Evolutionary conservation across 331 rosid genomes (phyloP).

Genomic region (Pyrus hybrid): DNA sequence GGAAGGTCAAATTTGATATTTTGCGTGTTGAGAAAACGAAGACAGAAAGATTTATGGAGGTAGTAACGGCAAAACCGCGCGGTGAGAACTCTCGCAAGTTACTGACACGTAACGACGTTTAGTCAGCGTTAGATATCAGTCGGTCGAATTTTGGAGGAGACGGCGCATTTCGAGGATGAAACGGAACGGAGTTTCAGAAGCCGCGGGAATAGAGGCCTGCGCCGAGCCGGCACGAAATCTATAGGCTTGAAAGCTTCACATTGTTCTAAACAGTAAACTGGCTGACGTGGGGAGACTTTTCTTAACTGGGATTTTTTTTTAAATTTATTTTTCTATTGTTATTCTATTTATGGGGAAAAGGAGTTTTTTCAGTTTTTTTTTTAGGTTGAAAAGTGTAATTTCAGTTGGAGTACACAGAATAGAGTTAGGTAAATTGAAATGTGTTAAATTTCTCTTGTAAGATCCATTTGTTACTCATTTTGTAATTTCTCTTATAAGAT

Average conservation of each 20-base stretch:
- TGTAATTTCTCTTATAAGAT: too few species aligned
- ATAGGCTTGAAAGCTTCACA: background rate
- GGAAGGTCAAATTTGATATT: background rate
- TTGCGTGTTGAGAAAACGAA: background rate
- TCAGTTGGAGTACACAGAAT: too few species aligned
- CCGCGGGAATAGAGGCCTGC: background rate
- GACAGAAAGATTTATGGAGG: background rate
- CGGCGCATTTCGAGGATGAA: background rate
- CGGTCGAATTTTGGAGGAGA: background rate
- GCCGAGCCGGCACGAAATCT: background rate
- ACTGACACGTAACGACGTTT: slow-evolving; percentile 25
- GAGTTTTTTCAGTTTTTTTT: too few species aligned
- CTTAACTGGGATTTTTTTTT: background rate
- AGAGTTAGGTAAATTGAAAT: too few species aligned
- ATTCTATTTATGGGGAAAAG: too few species aligned
- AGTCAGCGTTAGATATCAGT: background rate
- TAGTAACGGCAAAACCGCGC: slow-evolving; percentile 25
- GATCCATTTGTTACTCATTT: too few species aligned
- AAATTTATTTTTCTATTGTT: too few species aligned
- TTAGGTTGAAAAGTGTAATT: too few species aligned
- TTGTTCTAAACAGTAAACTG: background rate
- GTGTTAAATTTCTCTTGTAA: too few species aligned
- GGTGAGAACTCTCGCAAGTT: slow-evolving; percentile 2
- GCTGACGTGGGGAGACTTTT: background rate
- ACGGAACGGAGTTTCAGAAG: background rate